Percentiles rank a stretch among this genome's conserved stretches.
Evolutionary conservation across 495 filamentous ascomycete genomes (phyloP).

Genomic region (Penicillium atrosanguineum): DNA sequence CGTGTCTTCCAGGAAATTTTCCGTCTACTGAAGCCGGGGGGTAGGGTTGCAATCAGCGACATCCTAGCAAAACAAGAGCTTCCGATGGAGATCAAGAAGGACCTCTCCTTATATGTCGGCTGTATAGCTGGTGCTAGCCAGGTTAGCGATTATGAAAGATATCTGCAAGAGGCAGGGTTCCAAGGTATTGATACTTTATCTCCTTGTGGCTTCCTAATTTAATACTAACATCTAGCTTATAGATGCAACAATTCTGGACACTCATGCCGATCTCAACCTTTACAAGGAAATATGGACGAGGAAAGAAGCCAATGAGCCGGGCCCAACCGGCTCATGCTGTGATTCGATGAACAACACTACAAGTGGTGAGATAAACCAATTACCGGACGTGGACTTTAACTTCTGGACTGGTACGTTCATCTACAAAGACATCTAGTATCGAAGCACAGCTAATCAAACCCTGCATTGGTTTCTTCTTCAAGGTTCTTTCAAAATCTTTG

Average conservation of each 20-base stretch:
- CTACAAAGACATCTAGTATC: not conserved
- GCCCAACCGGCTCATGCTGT: not conserved
- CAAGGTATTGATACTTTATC: slow-evolving; percentile 33
- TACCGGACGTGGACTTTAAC: slow-evolving; percentile 11
- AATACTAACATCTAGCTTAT: not conserved
- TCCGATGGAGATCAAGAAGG: slow-evolving; percentile 42
- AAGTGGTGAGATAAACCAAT: not conserved
- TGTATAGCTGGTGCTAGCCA: slow-evolving; percentile 59
- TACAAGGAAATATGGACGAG: slow-evolving; percentile 37
- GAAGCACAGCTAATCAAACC: not conserved
- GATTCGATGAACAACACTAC: not conserved
- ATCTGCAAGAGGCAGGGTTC: slow-evolving; percentile 54
- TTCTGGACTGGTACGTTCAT: slow-evolving; percentile 12
- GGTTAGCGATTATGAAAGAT: slow-evolving; percentile 55
- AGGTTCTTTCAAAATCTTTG: slow-evolving; percentile 12
- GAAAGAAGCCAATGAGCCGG: not conserved
- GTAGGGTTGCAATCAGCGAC: slow-evolving; percentile 62
- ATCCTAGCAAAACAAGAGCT: slow-evolving; percentile 56
- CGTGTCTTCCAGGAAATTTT: slow-evolving; percentile 58
- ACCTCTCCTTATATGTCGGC: slow-evolving; percentile 55
- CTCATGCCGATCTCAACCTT: slow-evolving; percentile 54
- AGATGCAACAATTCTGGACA: slow-evolving; percentile 55
- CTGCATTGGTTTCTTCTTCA: not conserved
- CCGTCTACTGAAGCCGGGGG: slow-evolving; percentile 59
- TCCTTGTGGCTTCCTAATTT: not conserved